phyloP scores from a whole-genome alignment of 2,329 filamentous ascomycete genomes.

The Didymella keratinophila region DNA sequence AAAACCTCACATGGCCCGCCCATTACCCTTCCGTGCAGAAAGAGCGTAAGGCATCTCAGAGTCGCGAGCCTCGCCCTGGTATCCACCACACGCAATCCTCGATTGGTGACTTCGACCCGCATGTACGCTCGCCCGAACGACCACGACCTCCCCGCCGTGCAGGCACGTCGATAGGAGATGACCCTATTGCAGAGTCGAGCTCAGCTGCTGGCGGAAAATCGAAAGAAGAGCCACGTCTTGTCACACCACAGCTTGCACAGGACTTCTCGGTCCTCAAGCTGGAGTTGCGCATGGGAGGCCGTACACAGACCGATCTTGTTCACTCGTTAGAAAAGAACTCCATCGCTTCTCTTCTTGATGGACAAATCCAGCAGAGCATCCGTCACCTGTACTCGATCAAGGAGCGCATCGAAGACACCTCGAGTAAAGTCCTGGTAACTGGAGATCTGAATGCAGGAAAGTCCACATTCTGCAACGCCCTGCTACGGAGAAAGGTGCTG shows the following conservation, averaged over 20 bases:
- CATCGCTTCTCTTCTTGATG: slow-evolving; percentile 87
- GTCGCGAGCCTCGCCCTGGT: slow-evolving; percentile 65
- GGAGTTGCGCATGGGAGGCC: slow-evolving; percentile 85
- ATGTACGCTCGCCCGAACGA: slow-evolving; percentile 51
- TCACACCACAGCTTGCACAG: slow-evolving; percentile 90
- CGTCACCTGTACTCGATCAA: slow-evolving; percentile 86
- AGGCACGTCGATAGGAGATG: slow-evolving; percentile 71
- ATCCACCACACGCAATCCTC: slow-evolving; percentile 71
- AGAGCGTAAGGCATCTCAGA: slow-evolving; percentile 51
- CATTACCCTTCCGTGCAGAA: slow-evolving; percentile 86
- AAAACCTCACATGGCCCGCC: slow-evolving; percentile 91
- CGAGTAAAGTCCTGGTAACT: slow-evolving; percentile 95
- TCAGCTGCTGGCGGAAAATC: slow-evolving; percentile 69
- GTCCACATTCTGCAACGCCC: slow-evolving; percentile 98
- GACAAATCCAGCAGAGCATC: slow-evolving; percentile 92
- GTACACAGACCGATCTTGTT: slow-evolving; percentile 89
- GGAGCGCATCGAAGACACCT: slow-evolving; percentile 95
- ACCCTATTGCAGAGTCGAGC: slow-evolving; percentile 74
- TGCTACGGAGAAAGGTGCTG: slow-evolving; percentile 87
- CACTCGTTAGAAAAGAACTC: slow-evolving; percentile 94
- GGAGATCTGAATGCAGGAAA: slow-evolving; percentile 97
- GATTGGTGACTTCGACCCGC: slow-evolving; percentile 58
- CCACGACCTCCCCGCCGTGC: slow-evolving; percentile 70
- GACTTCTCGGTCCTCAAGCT: slow-evolving; percentile 96
- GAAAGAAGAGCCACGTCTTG: slow-evolving; percentile 76